Evolutionary conservation across 192 early-diverging fungal species (phyloP).

Genomic region (Entrophospora sp.): DNA sequence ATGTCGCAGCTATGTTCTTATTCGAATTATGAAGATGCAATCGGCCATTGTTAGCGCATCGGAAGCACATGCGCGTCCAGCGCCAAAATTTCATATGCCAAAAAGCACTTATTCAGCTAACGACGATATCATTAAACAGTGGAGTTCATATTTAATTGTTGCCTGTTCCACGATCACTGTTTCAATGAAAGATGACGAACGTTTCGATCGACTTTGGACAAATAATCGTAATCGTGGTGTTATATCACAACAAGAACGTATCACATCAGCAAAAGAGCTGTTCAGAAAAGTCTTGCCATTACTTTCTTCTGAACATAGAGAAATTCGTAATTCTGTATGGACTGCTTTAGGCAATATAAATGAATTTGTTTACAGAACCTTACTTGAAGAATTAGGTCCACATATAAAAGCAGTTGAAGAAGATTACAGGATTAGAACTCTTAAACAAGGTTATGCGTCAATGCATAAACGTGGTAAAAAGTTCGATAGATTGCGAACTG

Average conservation of each 20-base stretch:
- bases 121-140: conserved; percentile 63
- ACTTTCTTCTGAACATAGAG: conserved; percentile 52
- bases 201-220: background rate
- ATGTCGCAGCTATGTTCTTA: conserved; percentile 48
- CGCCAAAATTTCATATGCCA: conserved; percentile 27
- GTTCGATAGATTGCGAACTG: conserved; percentile 60
- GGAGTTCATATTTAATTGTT: conserved; percentile 63
- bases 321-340: conserved; percentile 62
- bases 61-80: conserved; percentile 41
- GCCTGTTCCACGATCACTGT: conserved; percentile 57
- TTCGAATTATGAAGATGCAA: conserved; percentile 54
- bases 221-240: conserved; percentile 25
- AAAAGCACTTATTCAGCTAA: conserved; percentile 36
- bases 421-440: conserved; percentile 44
- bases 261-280: conserved; percentile 45
- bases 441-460: conserved; percentile 36
- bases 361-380: conserved; percentile 49
- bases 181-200: conserved; percentile 23
- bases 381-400: conserved; percentile 61
- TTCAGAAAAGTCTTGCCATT: conserved; percentile 60
- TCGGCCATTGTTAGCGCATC: conserved; percentile 46
- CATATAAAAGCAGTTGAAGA: conserved; percentile 50
- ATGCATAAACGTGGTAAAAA: conserved; percentile 50
- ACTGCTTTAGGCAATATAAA: conserved; percentile 58
- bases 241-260: conserved; percentile 32